These are phyloP conservation scores for Blastobotrys mokoenaii DNA, from an alignment of 805 yeast species.

Conservation along the genomic window DNA sequence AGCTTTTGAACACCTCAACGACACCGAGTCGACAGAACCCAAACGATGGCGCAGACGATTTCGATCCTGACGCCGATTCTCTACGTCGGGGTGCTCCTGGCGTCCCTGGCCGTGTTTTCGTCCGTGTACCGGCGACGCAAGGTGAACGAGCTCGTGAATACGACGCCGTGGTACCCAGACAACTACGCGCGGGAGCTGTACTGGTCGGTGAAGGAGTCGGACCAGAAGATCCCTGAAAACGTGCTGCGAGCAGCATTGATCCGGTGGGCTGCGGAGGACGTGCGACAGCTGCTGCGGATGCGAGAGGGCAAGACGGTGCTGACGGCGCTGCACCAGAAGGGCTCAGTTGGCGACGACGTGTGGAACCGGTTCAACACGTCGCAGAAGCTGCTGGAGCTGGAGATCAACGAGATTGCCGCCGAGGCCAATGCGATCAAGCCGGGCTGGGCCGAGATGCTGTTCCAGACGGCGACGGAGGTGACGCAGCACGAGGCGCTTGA, in stretches of 20 bases:
- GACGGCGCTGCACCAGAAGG: slow-evolving; percentile 68
- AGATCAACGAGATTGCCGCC: slow-evolving; percentile 61
- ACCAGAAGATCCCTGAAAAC: slow-evolving; percentile 63
- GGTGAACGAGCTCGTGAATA: slow-evolving; percentile 42
- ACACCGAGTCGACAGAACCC: slow-evolving; percentile 1
- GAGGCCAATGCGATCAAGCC: slow-evolving; percentile 68
- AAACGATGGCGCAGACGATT: slow-evolving; percentile 32
- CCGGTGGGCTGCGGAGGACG: slow-evolving; percentile 76
- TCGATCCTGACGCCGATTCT: slow-evolving; percentile 66
- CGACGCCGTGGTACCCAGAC: slow-evolving; percentile 63
- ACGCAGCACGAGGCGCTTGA: slow-evolving; percentile 87
- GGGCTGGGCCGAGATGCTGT: slow-evolving; percentile 73
- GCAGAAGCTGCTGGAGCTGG: slow-evolving; percentile 69
- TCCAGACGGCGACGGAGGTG: slow-evolving; percentile 77
- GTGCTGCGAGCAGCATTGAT: slow-evolving; percentile 61
- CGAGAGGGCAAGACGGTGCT: slow-evolving; percentile 70
- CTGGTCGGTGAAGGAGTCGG: slow-evolving; percentile 40
- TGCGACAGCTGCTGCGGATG: slow-evolving; percentile 73
- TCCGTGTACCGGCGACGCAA: slow-evolving; percentile 55
- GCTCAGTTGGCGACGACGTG: slow-evolving; percentile 85
- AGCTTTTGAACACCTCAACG: neutral
- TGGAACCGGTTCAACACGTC: slow-evolving; percentile 74
- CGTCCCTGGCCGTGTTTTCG: slow-evolving; percentile 63
- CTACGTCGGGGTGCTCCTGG: slow-evolving; percentile 60
- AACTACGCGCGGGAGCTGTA: slow-evolving; percentile 61